Evolutionary conservation across 192 early-diverging fungal genomes (phyloP).

Genomic region (Jimgerdemannia flammicorona): DNA sequence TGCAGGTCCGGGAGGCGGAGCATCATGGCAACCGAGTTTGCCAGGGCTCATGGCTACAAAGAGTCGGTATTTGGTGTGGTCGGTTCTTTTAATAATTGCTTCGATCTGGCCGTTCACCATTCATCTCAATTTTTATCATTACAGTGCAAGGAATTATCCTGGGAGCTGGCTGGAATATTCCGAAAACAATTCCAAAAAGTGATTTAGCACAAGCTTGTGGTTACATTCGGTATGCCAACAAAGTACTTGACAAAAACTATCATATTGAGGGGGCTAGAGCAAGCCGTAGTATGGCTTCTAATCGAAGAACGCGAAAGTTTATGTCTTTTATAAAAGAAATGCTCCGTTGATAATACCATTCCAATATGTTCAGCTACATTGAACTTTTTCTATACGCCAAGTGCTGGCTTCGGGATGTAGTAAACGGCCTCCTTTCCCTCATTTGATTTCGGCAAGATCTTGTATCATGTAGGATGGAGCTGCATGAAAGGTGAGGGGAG

Average conservation of each 20-base stretch:
- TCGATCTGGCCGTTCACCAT: neutral
- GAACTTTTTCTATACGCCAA: too few relatives aligned
- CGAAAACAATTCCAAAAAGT: conserved; percentile 28
- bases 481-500: too few relatives aligned
- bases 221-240: too few relatives aligned
- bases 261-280: neutral
- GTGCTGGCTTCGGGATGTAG: too few relatives aligned
- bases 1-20: conserved; percentile 67
- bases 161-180: conserved; percentile 49
- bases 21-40: conserved; percentile 54
- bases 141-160: conserved; percentile 40
- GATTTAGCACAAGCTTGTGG: neutral
- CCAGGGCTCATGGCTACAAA: conserved; percentile 47
- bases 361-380: too few relatives aligned
- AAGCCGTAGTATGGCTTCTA: neutral
- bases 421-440: too few relatives aligned
- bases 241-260: too few relatives aligned
- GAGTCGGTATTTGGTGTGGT: conserved; percentile 10
- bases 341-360: too few relatives aligned
- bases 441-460: too few relatives aligned
- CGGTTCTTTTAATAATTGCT: neutral
- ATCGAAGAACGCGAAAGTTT: too few relatives aligned
- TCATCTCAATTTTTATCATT: neutral
- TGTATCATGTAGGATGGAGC: too few relatives aligned
- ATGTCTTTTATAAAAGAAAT: too few relatives aligned